These are phyloP conservation scores for Neurospora hispaniola DNA, from an alignment of 495 filamentous ascomycete genomes.

Conservation along the genomic window DNA sequence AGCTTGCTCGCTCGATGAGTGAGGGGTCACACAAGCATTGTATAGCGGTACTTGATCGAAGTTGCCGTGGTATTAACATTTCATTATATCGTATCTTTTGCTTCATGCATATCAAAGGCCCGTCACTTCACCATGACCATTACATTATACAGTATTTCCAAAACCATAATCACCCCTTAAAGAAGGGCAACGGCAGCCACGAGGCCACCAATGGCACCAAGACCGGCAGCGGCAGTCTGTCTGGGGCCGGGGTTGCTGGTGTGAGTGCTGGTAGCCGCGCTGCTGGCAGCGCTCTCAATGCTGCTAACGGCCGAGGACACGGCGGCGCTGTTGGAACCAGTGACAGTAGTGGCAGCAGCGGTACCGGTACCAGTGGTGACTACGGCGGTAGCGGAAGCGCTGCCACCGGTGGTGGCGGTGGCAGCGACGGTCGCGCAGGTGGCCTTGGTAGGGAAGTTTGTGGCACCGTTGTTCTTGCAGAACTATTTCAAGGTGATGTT, in stretches of 20 bases:
- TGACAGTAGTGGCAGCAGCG: constrained; percentile 9
- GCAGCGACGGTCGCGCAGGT: constrained; percentile 20
- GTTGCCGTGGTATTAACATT: neutral
- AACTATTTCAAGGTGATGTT: constrained; percentile 11
- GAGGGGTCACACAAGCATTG: neutral
- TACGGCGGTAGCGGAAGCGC: constrained; percentile 12
- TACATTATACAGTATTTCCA: too few relatives aligned
- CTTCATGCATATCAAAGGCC: neutral
- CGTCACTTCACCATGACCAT: neutral
- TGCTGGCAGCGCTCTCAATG: constrained; percentile 1
- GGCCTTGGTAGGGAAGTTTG: constrained; percentile 23
- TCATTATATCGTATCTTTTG: neutral
- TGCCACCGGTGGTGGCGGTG: constrained; percentile 4
- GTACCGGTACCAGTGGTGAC: constrained; percentile 13
- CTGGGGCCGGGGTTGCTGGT: constrained; percentile 17
- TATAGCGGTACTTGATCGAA: neutral
- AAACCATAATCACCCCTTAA: neutral
- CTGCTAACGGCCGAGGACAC: neutral
- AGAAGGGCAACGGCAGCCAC: constrained; percentile 23
- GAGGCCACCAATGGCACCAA: constrained; percentile 25
- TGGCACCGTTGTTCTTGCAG: constrained; percentile 25
- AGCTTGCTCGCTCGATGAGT: neutral
- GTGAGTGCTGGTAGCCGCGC: neutral
- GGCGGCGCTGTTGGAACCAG: neutral
- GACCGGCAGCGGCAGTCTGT: constrained; percentile 16